These are phyloP conservation scores for Candida dubliniensis DNA, from an alignment of 1,139 yeast genomes.

Conservation along the genomic window DNA sequence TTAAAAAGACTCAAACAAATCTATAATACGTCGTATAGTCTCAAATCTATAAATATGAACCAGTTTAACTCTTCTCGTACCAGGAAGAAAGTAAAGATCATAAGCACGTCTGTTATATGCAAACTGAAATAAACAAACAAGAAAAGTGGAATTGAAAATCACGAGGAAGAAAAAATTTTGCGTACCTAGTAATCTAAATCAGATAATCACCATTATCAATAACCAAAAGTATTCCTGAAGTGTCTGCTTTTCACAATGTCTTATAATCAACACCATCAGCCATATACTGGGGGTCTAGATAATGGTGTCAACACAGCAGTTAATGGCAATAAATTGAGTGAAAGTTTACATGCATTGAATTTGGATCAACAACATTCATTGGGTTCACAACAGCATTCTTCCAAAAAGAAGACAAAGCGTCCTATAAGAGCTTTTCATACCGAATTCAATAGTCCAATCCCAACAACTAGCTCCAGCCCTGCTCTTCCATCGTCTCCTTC, in stretches of 20 bases:
- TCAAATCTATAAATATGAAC: too few relatives aligned
- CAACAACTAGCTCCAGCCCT: constrained; percentile 8
- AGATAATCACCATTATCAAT: too few relatives aligned
- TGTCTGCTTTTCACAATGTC: constrained; percentile 2
- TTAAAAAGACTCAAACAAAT: too few relatives aligned
- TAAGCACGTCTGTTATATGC: too few relatives aligned
- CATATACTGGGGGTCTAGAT: constrained; percentile 1
- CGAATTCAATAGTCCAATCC: constrained; percentile 19
- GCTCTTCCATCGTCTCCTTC: constrained; percentile 6
- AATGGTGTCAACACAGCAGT: not conserved
- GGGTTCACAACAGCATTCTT: not conserved
- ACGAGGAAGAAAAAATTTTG: not conserved
- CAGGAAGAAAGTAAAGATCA: too few relatives aligned
- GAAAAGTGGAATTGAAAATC: too few relatives aligned
- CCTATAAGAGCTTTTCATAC: constrained; percentile 49
- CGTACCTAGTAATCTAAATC: too few relatives aligned
- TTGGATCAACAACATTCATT: constrained; percentile 8
- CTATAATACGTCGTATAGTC: too few relatives aligned
- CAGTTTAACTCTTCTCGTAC: too few relatives aligned
- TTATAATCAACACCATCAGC: constrained; percentile 4
- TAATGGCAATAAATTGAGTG: constrained; percentile 6
- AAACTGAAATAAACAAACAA: not conserved
- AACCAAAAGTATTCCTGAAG: too few relatives aligned
- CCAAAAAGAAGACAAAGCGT: constrained; percentile 36
- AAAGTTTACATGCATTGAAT: constrained; percentile 11